phyloP scores from a whole-genome alignment of 192 early-diverging fungal genomes.

The Gonapodya prolifera region DNA sequence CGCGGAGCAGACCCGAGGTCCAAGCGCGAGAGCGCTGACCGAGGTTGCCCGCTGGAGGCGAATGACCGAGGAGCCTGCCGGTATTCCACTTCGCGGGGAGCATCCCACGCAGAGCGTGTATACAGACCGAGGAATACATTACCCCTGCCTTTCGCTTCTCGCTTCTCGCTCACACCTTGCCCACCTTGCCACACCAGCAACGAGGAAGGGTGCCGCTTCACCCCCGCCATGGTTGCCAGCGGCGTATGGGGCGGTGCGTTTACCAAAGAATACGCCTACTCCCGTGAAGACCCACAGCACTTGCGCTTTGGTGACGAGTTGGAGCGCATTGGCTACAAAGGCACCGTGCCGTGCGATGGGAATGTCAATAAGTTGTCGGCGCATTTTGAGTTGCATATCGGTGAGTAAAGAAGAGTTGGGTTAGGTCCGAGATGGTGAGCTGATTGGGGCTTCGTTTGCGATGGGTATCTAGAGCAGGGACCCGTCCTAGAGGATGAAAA shows the following conservation, averaged over 20 bases:
- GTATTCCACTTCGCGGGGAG: too few relatives aligned
- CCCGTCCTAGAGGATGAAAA: conserved; percentile 4
- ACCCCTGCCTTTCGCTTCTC: too few relatives aligned
- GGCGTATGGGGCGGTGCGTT: neutral
- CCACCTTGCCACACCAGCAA: too few relatives aligned
- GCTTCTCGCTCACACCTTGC: too few relatives aligned
- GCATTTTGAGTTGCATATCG: conserved; percentile 2
- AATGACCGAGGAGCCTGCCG: too few relatives aligned
- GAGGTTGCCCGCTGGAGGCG: too few relatives aligned
- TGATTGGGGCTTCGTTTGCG: too few relatives aligned
- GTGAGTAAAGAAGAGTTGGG: neutral
- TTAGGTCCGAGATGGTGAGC: too few relatives aligned
- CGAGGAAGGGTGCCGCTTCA: conserved; percentile 4
- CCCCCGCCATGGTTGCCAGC: neutral
- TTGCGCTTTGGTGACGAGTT: neutral
- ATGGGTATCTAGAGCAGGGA: neutral
- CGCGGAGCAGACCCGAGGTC: too few relatives aligned
- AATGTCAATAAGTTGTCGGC: neutral
- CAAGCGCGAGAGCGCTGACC: too few relatives aligned
- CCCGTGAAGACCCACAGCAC: neutral
- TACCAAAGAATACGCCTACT: conserved; percentile 4
- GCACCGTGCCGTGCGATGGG: neutral
- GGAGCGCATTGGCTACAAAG: conserved; percentile 5
- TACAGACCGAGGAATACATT: too few relatives aligned
- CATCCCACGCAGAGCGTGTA: too few relatives aligned